A percentile compares a stretch with the other conserved stretches of the same genome.
phyloP scores from a whole-genome alignment of 495 filamentous ascomycete species.

The Penicillium chermesinum region DNA sequence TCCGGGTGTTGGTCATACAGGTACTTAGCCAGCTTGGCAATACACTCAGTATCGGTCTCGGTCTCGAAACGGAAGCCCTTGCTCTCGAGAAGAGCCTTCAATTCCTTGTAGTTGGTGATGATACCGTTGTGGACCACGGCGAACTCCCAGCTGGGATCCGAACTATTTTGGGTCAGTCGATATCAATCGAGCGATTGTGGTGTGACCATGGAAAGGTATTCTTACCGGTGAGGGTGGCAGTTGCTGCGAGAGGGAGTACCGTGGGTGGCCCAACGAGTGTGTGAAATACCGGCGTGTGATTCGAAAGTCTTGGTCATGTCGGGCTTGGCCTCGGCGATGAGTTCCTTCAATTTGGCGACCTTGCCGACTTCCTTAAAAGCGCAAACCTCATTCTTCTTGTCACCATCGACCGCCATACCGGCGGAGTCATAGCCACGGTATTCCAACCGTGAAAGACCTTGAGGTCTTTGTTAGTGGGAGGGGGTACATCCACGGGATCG shows the following conservation, averaged over 20 bases:
- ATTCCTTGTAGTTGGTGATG: conserved; percentile 99
- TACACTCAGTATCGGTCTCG: conserved; percentile 98
- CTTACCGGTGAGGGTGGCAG: conserved; percentile 96
- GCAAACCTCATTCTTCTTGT: conserved; percentile 97
- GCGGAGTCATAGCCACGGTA: conserved; percentile 98
- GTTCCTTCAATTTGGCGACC: conserved; percentile 89
- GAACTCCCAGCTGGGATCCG: conserved; percentile 90
- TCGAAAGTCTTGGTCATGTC: conserved; percentile 91
- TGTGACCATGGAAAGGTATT: background rate
- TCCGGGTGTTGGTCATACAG: conserved; percentile 92
- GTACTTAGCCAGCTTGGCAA: conserved; percentile 98
- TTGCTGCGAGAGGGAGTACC: conserved; percentile 88
- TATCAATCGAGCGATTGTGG: background rate
- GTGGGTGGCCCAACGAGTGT: conserved; percentile 98
- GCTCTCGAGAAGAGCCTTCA: conserved; percentile 83
- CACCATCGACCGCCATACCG: conserved; percentile 90
- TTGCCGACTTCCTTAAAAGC: conserved; percentile 99
- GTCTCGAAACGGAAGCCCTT: conserved; percentile 99
- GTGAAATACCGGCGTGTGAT: conserved; percentile 94
- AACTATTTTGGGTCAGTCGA: conserved; percentile 34
- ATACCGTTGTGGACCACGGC: conserved; percentile 98
- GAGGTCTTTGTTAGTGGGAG: conserved; percentile 2
- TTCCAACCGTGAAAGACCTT: conserved; percentile 80
- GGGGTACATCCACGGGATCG: background rate
- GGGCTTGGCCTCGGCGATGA: conserved; percentile 77